Percentiles rank a stretch among this genome's conserved stretches.
phyloP scores from a whole-genome alignment of 164 flowering plant species.

The Magnolia kwangsiensis region DNA sequence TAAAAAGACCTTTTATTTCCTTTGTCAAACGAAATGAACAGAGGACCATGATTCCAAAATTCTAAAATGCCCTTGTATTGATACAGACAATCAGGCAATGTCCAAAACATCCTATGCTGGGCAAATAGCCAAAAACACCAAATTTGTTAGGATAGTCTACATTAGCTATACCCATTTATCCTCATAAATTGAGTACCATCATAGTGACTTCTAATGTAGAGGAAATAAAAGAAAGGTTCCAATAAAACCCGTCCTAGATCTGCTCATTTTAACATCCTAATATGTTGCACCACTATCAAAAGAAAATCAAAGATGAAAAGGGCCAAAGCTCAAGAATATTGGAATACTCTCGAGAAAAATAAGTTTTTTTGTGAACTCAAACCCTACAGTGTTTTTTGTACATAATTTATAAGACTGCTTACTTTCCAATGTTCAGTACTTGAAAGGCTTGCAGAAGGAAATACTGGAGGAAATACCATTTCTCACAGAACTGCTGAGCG shows the following conservation, averaged over 20 bases:
- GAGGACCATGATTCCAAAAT: background rate
- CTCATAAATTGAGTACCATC: background rate
- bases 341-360: too few species aligned
- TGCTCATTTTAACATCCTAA: background rate
- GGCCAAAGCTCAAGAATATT: background rate
- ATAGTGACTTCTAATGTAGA: background rate
- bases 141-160: background rate
- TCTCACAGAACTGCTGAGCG: slow-evolving; percentile 42
- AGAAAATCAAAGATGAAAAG: background rate
- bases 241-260: background rate
- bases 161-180: background rate
- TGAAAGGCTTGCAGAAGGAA: slow-evolving; percentile 51
- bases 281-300: background rate
- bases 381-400: too few species aligned
- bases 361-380: too few species aligned
- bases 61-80: slow-evolving; percentile 1
- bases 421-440: slow-evolving; percentile 32
- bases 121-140: background rate
- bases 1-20: background rate
- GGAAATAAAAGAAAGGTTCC: background rate
- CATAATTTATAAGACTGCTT: background rate
- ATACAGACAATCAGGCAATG: background rate
- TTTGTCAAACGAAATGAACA: background rate
- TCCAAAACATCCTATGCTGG: background rate
- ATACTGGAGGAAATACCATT: slow-evolving; percentile 62